Evolutionary conservation across 2,329 filamentous ascomycete species (phyloP).

Genomic region (Coniochaeta sp.): DNA sequence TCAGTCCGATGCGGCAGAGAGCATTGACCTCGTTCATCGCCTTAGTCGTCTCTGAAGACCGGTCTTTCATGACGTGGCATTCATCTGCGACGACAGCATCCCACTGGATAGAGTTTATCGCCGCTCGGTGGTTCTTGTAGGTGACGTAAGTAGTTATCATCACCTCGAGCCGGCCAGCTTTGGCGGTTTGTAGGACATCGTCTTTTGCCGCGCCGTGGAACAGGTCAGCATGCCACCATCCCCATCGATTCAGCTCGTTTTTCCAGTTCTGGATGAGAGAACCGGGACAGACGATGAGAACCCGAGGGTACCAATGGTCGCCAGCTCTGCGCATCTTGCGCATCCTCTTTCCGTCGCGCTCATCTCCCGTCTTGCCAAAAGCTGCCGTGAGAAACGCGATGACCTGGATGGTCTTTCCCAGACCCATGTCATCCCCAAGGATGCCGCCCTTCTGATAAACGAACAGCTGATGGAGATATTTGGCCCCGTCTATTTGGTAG

Average conservation of each 20-base stretch:
- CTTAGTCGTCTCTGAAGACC: constrained; percentile 66
- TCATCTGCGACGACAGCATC: constrained; percentile 93
- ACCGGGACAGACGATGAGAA: constrained; percentile 83
- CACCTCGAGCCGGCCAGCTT: constrained; percentile 72
- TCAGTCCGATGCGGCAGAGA: constrained; percentile 85
- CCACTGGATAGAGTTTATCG: constrained; percentile 81
- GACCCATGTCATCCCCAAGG: constrained; percentile 92
- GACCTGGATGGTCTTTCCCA: constrained; percentile 95
- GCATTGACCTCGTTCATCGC: constrained; percentile 89
- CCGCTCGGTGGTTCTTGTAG: constrained; percentile 68
- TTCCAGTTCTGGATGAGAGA: constrained; percentile 88
- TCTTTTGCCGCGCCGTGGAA: constrained; percentile 70
- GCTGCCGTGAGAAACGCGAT: constrained; percentile 85
- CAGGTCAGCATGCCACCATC: constrained; percentile 85
- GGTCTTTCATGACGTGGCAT: constrained; percentile 83
- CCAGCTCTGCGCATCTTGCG: constrained; percentile 66
- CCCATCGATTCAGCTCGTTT: constrained; percentile 80
- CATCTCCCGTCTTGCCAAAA: constrained; percentile 90
- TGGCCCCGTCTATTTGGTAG: constrained; percentile 81
- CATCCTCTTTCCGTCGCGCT: constrained; percentile 79
- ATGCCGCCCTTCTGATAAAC: constrained; percentile 88
- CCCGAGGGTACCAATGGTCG: constrained; percentile 70
- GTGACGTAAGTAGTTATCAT: constrained; percentile 93
- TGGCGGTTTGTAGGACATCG: constrained; percentile 63
- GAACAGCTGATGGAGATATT: constrained; percentile 82